Evolutionary conservation across 192 early-diverging fungal genomes (phyloP), one percentile per base, ranked within the genome.

Genomic region (Chytriomyces confervae): DNA sequence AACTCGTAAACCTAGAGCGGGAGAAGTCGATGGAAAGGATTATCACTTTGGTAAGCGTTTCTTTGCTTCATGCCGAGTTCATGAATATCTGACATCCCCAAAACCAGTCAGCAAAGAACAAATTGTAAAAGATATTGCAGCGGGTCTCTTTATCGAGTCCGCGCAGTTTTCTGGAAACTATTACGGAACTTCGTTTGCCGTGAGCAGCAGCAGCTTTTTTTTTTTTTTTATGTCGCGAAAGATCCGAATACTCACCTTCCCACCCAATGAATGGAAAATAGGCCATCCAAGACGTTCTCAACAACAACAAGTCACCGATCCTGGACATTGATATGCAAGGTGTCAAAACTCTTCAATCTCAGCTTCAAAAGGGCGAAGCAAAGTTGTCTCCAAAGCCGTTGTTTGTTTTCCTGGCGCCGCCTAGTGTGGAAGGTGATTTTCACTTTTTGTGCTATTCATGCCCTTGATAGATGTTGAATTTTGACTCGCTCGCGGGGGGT

Each of bases 261-360:
- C 7, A 50, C 50, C 20, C 46, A 18, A 18, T 18, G 6, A 0
- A 76, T 16, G 16, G n/a, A 7, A 13, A 10, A 66, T 82, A 90
- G 79, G 91, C 94, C 1, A 92, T 99, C 60, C 79, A 88, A 77
- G 86, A 89, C 66, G 95, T 99, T 7, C 86, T 91, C 23, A 86
- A 88, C 9, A 60, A 79, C 27, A 93, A 92, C 65, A 92, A 92
- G 75, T 89, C 92, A 50, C 95, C 95, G 73, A 94, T 99, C 18
- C 81, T 99, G 76, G 96, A 98, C 79, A 96, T 98, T 79, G 97
- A 87, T 67, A 79, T 83, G 79, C 92, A 98, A 85, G 95, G 97
- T 49, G 95, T 97, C 5, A 87, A 88, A 74, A 84, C 51, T 90
- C 90, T 66, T 85, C 92, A 88, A 45, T 27, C 29, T 8, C 72